phyloP scores from a whole-genome alignment of 257 asterid species.

The Coffea canephora region DNA sequence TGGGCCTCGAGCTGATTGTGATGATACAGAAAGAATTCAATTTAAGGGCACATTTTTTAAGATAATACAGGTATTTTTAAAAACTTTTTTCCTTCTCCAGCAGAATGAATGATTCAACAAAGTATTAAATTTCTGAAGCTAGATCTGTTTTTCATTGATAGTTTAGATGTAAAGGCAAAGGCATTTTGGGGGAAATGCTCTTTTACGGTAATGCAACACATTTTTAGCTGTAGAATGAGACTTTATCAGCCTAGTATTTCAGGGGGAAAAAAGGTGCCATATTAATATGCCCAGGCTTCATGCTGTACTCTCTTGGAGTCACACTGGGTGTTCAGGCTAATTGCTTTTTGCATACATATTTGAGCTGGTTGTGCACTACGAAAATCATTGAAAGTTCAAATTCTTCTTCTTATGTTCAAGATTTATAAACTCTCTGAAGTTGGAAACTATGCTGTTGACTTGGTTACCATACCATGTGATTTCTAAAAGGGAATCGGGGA shows the following conservation, averaged over 20 bases:
- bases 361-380: neutral
- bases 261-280: neutral
- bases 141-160: neutral
- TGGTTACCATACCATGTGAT: neutral
- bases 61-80: conserved; percentile 61
- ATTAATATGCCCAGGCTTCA: neutral
- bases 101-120: neutral
- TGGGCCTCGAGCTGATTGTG: conserved; percentile 83
- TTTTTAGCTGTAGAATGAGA: no score
- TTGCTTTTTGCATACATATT: no score
- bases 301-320: neutral
- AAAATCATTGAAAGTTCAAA: neutral
- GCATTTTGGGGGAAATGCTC: no score
- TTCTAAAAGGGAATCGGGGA: neutral
- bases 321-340: neutral
- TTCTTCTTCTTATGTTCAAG: neutral
- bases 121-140: neutral
- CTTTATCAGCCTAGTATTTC: neutral
- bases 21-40: conserved; percentile 71
- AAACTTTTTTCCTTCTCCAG: neutral
- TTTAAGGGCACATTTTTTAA: conserved; percentile 68
- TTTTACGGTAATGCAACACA: no score
- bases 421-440: neutral
- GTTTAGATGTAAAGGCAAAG: no score
- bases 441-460: neutral